Conservation (phyloP, 2,329 filamentous ascomycete species). For the Pyricularia sp. region DNA sequence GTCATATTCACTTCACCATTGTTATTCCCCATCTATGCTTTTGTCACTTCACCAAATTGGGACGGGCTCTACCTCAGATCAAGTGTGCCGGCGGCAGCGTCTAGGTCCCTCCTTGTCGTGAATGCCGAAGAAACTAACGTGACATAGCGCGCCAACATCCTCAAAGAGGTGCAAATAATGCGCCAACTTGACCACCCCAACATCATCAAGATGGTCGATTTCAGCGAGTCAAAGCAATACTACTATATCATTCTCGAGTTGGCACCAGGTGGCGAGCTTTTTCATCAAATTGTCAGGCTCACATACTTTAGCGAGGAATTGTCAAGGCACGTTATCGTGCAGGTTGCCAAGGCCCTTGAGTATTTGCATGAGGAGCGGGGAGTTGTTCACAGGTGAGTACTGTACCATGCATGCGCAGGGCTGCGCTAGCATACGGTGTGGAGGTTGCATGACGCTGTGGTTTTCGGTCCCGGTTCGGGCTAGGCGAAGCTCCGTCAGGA, state of each 20-base stretch:
- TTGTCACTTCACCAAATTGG: constrained; percentile 2
- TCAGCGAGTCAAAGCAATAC: constrained; percentile 85
- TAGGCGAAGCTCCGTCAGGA: not conserved
- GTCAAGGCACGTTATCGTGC: constrained; percentile 83
- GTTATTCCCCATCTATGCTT: constrained; percentile 13
- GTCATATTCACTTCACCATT: constrained; percentile 5
- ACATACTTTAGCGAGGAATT: constrained; percentile 98
- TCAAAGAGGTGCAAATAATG: constrained; percentile 99
- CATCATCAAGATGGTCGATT: constrained; percentile 86
- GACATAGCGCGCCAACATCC: constrained; percentile 77
- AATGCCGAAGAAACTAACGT: constrained; percentile 10
- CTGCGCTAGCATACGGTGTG: not conserved
- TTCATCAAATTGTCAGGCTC: constrained; percentile 95
- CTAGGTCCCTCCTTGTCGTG: not conserved
- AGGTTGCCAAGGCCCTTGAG: constrained; percentile 87
- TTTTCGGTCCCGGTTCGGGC: not conserved
- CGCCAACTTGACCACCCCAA: constrained; percentile 92
- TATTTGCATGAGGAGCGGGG: constrained; percentile 92
- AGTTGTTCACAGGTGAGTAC: constrained; percentile 83
- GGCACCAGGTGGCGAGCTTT: constrained; percentile 88
- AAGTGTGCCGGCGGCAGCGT: constrained; percentile 8
- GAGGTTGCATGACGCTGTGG: not conserved
- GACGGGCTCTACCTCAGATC: constrained; percentile 7
- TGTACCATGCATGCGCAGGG: not conserved
- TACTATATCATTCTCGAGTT: constrained; percentile 97